A percentile compares a stretch with the other conserved stretches of the same genome.
Evolutionary conservation across 2,329 filamentous ascomycete genomes (phyloP).

Genomic region (Fusarium tupiense): DNA sequence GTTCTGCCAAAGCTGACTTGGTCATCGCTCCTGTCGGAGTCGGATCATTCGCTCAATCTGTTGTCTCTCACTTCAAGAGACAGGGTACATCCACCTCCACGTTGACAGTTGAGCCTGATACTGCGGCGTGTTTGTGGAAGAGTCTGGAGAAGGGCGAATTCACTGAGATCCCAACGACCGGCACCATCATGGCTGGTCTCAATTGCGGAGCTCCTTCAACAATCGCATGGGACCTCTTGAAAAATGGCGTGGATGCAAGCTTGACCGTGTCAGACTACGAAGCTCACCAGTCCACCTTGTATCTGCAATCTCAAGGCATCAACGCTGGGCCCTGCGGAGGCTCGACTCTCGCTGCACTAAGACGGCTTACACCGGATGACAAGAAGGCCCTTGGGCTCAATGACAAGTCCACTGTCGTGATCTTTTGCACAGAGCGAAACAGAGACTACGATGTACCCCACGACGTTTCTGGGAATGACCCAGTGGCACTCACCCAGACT

Average conservation of each 20-base stretch:
- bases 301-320: slow-evolving; percentile 60
- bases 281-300: slow-evolving; percentile 65
- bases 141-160: slow-evolving; percentile 61
- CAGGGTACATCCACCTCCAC: slow-evolving; percentile 50
- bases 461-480: slow-evolving; percentile 54
- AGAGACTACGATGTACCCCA: slow-evolving; percentile 61
- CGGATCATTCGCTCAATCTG: slow-evolving; percentile 77
- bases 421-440: slow-evolving; percentile 70
- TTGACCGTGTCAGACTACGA: slow-evolving; percentile 70
- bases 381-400: slow-evolving; percentile 51
- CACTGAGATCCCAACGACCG: slow-evolving; percentile 61
- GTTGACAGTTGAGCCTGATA: slow-evolving; percentile 76
- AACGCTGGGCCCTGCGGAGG: slow-evolving; percentile 71
- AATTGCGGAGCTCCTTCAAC: slow-evolving; percentile 76
- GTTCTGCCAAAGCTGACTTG: slow-evolving; percentile 52
- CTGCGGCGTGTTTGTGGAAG: slow-evolving; percentile 66
- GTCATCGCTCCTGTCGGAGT: slow-evolving; percentile 76
- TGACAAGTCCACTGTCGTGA: slow-evolving; percentile 65
- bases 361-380: slow-evolving; percentile 53
- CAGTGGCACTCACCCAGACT: slow-evolving; percentile 54
- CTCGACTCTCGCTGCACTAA: slow-evolving; percentile 66
- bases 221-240: slow-evolving; percentile 71
- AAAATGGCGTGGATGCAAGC: slow-evolving; percentile 66
- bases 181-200: slow-evolving; percentile 79
- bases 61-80: slow-evolving; percentile 71